phyloP scores from a whole-genome alignment of 2,329 filamentous ascomycete genomes.

The Botrytis galanthina region DNA sequence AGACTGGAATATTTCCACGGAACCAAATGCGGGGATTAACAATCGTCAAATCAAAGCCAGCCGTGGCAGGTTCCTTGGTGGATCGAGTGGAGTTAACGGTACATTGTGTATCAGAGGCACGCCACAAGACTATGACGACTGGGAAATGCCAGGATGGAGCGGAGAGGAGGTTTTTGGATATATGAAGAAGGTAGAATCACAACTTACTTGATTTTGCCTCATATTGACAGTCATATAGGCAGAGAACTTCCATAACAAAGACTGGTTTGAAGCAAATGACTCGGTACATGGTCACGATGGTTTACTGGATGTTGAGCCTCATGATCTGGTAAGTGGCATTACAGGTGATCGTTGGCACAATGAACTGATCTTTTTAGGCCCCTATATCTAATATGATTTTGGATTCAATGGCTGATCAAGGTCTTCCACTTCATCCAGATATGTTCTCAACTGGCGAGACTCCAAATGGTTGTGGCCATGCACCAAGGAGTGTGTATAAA shows the following conservation, averaged over 20 bases:
- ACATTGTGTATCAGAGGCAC: constrained; percentile 50
- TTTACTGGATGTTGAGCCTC: constrained; percentile 54
- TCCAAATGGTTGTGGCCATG: constrained; percentile 56
- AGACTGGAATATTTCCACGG: constrained; percentile 51
- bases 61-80: constrained; percentile 50
- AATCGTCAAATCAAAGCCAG: constrained; percentile 48
- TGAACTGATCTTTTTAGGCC: constrained; percentile 20
- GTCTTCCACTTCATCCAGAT: constrained; percentile 54
- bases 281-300: constrained; percentile 51
- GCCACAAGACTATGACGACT: constrained; percentile 54
- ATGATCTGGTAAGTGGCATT: constrained; percentile 47
- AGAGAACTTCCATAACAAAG: constrained; percentile 57
- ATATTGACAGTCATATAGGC: constrained; percentile 38
- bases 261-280: constrained; percentile 53
- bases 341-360: neutral
- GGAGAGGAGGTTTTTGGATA: constrained; percentile 56
- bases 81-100: constrained; percentile 50
- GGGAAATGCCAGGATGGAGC: constrained; percentile 54
- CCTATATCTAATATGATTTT: constrained; percentile 56
- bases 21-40: constrained; percentile 42
- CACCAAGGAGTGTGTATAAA: constrained; percentile 50
- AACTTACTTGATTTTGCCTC: neutral
- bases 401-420: constrained; percentile 54
- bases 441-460: constrained; percentile 57
- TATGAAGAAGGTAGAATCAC: constrained; percentile 49